These are phyloP conservation scores for Eimeria sp. DNA, from an alignment of 169 alveolate species.

Conservation along the genomic window DNA sequence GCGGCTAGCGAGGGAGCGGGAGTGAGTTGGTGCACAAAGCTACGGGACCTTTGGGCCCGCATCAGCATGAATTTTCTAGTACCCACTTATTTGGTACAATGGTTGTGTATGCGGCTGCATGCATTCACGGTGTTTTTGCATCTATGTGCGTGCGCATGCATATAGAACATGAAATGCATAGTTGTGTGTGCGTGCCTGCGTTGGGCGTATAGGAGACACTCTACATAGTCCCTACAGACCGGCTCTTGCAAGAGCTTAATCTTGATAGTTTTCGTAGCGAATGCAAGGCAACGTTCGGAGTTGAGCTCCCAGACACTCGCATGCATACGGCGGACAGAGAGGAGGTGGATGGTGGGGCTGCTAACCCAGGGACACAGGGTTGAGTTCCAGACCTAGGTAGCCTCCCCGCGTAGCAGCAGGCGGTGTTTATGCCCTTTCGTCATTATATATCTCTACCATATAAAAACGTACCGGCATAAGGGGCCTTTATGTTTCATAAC, in stretches of 20 bases:
- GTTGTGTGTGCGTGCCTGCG: neutral
- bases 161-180: neutral
- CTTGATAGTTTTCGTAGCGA: slow-evolving; percentile 9
- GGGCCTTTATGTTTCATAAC: neutral
- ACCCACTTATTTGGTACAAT: neutral
- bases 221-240: slow-evolving; percentile 24
- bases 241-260: slow-evolving; percentile 21
- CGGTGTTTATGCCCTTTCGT: neutral
- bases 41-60: neutral
- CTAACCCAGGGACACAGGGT: neutral
- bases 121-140: neutral
- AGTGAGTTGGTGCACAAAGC: neutral
- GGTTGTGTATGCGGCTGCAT: neutral
- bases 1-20: slow-evolving; percentile 12
- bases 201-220: neutral
- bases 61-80: neutral
- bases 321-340: neutral
- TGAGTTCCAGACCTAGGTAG: neutral
- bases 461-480: neutral
- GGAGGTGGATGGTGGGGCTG: neutral
- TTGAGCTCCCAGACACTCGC: slow-evolving; percentile 40
- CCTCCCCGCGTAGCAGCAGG: neutral
- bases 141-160: neutral
- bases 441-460: neutral
- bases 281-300: slow-evolving; percentile 40